Evolutionary conservation across 176 grass and related monocot species (phyloP).

Genomic region (Themeda triandra): DNA sequence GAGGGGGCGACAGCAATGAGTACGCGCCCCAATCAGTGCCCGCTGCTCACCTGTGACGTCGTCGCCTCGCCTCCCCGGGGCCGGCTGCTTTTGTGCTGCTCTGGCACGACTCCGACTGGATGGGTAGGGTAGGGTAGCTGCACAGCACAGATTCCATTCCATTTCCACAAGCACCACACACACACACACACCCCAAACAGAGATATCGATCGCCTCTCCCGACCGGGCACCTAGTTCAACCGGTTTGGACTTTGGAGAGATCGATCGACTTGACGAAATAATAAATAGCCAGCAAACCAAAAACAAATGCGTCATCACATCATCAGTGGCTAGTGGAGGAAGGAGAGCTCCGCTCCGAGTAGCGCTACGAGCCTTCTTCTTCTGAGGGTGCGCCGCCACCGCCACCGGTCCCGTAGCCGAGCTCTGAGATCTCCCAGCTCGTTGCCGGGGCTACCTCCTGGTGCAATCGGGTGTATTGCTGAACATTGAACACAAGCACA

Average conservation of each 20-base stretch:
- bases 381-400: not conserved
- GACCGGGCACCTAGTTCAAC: not conserved
- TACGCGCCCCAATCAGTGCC: not conserved
- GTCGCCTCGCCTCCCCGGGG: not conserved
- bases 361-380: not conserved
- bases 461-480: conserved; percentile 69
- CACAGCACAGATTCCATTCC: conserved; percentile 11
- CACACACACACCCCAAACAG: not conserved
- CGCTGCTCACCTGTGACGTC: not conserved
- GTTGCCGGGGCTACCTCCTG: conserved; percentile 50
- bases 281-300: not conserved
- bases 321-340: not conserved
- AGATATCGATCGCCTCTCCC: not conserved
- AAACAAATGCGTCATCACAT: not conserved
- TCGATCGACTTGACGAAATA: not conserved
- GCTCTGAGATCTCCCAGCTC: conserved; percentile 66
- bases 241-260: not conserved
- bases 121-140: not conserved
- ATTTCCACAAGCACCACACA: conserved; percentile 4
- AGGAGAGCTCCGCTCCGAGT: not conserved
- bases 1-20: not conserved
- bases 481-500: not conserved
- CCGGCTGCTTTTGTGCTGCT: not conserved
- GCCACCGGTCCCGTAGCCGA: conserved; percentile 43
- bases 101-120: not conserved